Percentiles rank a stretch among this genome's conserved stretches.
Conservation (phyloP, 768 basidiomycete species). For the Tephrocybe sp. region DNA sequence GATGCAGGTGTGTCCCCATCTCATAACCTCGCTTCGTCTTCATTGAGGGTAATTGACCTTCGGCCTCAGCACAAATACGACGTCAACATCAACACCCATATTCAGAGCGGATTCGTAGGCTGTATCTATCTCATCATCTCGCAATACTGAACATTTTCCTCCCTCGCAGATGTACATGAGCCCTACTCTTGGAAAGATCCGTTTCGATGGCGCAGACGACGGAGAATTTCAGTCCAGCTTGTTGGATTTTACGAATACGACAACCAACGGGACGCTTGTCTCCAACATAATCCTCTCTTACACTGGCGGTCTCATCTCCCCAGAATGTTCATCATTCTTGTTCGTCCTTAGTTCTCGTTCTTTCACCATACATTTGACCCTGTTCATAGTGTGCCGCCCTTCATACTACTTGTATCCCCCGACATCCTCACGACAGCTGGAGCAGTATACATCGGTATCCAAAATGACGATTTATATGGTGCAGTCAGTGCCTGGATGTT, state of each 20-base stretch:
- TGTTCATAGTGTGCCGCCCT: conserved; percentile 18
- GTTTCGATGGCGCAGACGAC: conserved; percentile 25
- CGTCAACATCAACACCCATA: conserved; percentile 13
- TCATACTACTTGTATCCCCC: conserved; percentile 22
- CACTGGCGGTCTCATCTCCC: conserved; percentile 17
- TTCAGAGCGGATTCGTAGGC: conserved; percentile 16
- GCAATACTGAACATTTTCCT: background rate
- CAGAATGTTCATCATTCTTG: conserved; percentile 26
- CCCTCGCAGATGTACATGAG: conserved; percentile 26
- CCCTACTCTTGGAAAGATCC: conserved; percentile 24
- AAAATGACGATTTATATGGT: conserved; percentile 26
- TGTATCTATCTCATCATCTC: background rate
- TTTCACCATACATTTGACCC: background rate
- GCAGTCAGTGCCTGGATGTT: conserved; percentile 20
- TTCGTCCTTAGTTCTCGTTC: conserved; percentile 7
- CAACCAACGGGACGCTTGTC: conserved; percentile 24
- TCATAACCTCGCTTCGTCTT: too few relatives aligned
- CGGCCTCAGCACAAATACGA: conserved; percentile 19
- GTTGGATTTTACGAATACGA: conserved; percentile 28
- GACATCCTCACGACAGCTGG: conserved; percentile 24
- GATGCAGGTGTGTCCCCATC: conserved; percentile 18
- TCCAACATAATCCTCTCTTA: conserved; percentile 23
- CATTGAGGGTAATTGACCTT: background rate
- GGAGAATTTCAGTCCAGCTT: conserved; percentile 23
- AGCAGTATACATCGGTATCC: conserved; percentile 25